These are phyloP conservation scores for Globisporangium orthogonon DNA, from an alignment of 352 stramenopile genomes.

Conservation along the genomic window DNA sequence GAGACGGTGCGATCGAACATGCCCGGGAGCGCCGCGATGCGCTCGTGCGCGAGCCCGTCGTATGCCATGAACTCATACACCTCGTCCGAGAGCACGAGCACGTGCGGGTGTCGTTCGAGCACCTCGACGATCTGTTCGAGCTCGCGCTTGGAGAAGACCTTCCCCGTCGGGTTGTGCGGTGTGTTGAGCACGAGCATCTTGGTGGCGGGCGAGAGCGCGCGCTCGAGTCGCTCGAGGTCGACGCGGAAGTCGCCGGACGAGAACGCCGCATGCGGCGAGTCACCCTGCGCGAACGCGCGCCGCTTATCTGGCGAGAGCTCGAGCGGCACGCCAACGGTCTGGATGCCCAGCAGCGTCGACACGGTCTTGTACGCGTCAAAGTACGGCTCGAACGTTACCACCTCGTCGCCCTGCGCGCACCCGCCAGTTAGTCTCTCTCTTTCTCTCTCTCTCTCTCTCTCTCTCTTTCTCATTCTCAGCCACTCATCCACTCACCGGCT, in stretches of 20 bases:
- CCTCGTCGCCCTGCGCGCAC: conserved; percentile 55
- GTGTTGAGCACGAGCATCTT: conserved; percentile 97
- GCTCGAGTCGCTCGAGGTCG: conserved; percentile 82
- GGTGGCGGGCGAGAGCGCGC: conserved; percentile 85
- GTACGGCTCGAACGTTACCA: conserved; percentile 87
- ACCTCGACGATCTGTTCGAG: conserved; percentile 89
- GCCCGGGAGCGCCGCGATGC: conserved; percentile 68
- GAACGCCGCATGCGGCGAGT: conserved; percentile 21
- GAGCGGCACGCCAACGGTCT: conserved; percentile 67
- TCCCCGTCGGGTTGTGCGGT: conserved; percentile 98
- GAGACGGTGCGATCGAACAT: conserved; percentile 89
- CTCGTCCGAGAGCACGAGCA: conserved; percentile 95
- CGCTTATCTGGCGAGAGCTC: conserved; percentile 42
- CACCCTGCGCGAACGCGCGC: conserved; percentile 27
- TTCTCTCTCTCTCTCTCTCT: background rate
- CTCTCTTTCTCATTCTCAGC: background rate
- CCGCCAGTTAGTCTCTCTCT: background rate
- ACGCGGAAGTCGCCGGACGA: conserved; percentile 78
- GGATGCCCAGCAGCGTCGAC: conserved; percentile 76
- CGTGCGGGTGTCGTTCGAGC: conserved; percentile 76
- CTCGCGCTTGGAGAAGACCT: conserved; percentile 94
- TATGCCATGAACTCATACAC: conserved; percentile 98
- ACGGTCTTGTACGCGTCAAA: conserved; percentile 89
- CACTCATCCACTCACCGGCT: conserved; percentile 28
- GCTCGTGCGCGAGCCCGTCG: conserved; percentile 63